Evolutionary conservation across 768 basidiomycete species (phyloP).

Genomic region (Leucocoprinus sp.): DNA sequence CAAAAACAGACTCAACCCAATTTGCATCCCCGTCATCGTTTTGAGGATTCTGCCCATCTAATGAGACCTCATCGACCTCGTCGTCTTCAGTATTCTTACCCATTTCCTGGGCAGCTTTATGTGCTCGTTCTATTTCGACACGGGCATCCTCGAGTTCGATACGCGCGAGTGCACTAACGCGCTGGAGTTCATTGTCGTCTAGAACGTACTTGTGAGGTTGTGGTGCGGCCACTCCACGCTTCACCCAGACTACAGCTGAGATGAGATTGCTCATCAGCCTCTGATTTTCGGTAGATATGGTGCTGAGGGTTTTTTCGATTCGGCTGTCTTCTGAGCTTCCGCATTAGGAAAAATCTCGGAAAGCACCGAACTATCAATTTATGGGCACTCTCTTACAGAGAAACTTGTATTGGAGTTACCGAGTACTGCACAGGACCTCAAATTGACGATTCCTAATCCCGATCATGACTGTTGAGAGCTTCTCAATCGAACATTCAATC

Average conservation of each 20-base stretch:
- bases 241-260: slow-evolving; percentile 73
- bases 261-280: slow-evolving; percentile 65
- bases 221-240: slow-evolving; percentile 63
- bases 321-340: neutral
- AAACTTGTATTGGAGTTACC: neutral
- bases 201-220: slow-evolving; percentile 85
- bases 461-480: too few species aligned
- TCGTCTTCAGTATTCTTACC: slow-evolving; percentile 56
- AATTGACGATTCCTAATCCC: too few species aligned
- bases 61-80: slow-evolving; percentile 49
- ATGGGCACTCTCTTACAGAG: neutral
- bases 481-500: too few species aligned
- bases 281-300: neutral
- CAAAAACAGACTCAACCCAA: slow-evolving; percentile 82
- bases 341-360: neutral
- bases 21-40: slow-evolving; percentile 40
- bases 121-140: slow-evolving; percentile 74
- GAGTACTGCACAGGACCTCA: too few species aligned
- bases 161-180: slow-evolving; percentile 80
- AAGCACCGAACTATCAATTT: too few species aligned
- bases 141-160: slow-evolving; percentile 89
- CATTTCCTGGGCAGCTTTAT: slow-evolving; percentile 67
- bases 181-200: slow-evolving; percentile 82
- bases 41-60: slow-evolving; percentile 35
- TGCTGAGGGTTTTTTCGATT: neutral